phyloP scores from a whole-genome alignment of 169 alveolate species.

The Cryptosporidium sp. region DNA sequence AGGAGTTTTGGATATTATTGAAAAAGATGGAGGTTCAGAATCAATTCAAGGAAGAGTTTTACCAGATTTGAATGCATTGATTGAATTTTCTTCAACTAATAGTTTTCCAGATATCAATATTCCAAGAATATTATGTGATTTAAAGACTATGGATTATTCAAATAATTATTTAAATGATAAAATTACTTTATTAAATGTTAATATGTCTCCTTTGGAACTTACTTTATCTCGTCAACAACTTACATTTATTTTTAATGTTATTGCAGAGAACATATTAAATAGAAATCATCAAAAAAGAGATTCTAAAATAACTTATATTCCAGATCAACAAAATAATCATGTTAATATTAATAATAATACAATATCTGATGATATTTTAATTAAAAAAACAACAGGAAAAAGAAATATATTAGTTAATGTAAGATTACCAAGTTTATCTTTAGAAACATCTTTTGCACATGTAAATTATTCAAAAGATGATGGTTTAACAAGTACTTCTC shows the following conservation, averaged over 20 bases:
- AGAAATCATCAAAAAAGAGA: not conserved
- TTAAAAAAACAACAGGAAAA: not conserved
- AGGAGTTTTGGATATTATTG: slow-evolving; percentile 42
- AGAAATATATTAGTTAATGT: slow-evolving; percentile 20
- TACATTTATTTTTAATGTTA: slow-evolving; percentile 36
- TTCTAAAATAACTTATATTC: not conserved
- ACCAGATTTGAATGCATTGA: slow-evolving; percentile 18
- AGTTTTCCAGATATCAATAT: slow-evolving; percentile 33
- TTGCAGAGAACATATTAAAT: slow-evolving; percentile 19
- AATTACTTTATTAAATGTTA: not conserved
- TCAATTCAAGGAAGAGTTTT: slow-evolving; percentile 42
- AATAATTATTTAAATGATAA: not conserved
- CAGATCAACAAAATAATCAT: not conserved
- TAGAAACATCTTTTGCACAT: slow-evolving; percentile 71
- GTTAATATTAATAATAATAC: not conserved
- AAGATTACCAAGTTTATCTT: slow-evolving; percentile 17
- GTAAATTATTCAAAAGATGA: not conserved
- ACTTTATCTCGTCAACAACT: slow-evolving; percentile 63
- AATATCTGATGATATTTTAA: not conserved
- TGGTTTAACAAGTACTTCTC: not conserved
- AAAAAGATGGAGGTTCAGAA: slow-evolving; percentile 48
- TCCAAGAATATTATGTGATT: not conserved
- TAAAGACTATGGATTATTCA: not conserved
- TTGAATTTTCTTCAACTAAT: slow-evolving; percentile 2
- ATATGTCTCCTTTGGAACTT: slow-evolving; percentile 48